A percentile compares a stretch with the other conserved stretches of the same genome.
phyloP scores from a whole-genome alignment of 2,329 filamentous ascomycete species.

The Neofusicoccum kwambonambiense region DNA sequence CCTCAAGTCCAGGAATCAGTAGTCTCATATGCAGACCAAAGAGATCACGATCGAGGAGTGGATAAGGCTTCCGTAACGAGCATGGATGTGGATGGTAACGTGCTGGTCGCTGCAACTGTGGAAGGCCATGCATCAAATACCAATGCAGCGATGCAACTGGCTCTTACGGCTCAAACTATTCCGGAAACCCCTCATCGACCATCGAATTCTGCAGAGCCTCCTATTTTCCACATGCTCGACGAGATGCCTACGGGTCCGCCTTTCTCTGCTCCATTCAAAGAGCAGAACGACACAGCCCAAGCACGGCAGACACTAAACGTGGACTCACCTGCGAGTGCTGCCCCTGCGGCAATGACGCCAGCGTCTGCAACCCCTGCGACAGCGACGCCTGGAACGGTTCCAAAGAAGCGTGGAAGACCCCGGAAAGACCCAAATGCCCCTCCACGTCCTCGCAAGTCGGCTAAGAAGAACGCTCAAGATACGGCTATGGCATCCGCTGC shows the following conservation, averaged over 20 bases:
- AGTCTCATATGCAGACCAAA: too few relatives aligned
- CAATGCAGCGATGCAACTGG: too few relatives aligned
- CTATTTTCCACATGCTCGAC: slow-evolving; percentile 11
- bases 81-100: neutral
- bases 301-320: too few relatives aligned
- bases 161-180: neutral
- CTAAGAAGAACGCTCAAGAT: slow-evolving; percentile 2
- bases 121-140: neutral
- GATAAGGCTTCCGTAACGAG: too few relatives aligned
- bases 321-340: neutral
- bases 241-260: neutral
- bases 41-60: too few relatives aligned
- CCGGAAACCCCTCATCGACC: neutral
- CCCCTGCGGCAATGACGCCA: neutral
- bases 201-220: neutral
- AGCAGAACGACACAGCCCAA: too few relatives aligned
- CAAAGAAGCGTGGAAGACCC: slow-evolving; percentile 21
- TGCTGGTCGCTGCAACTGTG: too few relatives aligned
- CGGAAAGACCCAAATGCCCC: slow-evolving; percentile 12
- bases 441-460: slow-evolving; percentile 1
- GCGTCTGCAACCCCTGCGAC: neutral
- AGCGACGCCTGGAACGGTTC: neutral
- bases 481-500: neutral
- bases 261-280: neutral
- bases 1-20: too few relatives aligned